phyloP scores from a whole-genome alignment of 208 protist species.

The Endotrypanum monterogeii region DNA sequence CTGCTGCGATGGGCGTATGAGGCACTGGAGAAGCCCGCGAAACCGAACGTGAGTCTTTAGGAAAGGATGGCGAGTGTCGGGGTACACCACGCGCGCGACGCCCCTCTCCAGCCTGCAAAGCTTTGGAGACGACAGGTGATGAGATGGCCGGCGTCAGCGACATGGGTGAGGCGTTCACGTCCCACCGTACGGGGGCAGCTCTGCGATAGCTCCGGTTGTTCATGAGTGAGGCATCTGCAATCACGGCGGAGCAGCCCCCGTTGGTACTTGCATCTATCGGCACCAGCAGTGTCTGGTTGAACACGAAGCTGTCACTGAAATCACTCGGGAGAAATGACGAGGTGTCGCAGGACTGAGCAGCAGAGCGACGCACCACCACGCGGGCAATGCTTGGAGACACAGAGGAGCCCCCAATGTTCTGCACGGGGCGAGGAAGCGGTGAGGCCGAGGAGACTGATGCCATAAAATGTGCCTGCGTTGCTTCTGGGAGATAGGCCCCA shows the following conservation, averaged over 20 bases:
- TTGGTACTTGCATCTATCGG: conserved; percentile 21
- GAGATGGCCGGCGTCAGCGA: conserved; percentile 9
- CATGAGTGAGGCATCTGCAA: conserved; percentile 14
- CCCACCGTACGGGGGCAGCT: conserved; percentile 15
- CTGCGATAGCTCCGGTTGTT: conserved; percentile 19
- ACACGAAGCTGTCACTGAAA: conserved; percentile 31
- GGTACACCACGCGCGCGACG: conserved; percentile 11
- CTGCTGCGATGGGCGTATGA: conserved; percentile 12
- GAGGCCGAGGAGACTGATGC: conserved; percentile 4
- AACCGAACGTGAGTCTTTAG: not conserved
- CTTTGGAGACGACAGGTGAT: conserved; percentile 7
- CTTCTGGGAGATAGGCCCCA: conserved; percentile 2
- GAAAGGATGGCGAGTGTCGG: conserved; percentile 5
- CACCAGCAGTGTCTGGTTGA: conserved; percentile 47
- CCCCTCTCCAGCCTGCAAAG: conserved; percentile 1
- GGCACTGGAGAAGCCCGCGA: conserved; percentile 26
- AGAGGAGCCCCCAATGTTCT: conserved; percentile 1
- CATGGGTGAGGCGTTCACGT: conserved; percentile 11
- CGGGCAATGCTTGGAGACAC: conserved; percentile 28
- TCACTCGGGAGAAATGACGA: conserved; percentile 2
- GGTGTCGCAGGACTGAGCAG: conserved; percentile 18
- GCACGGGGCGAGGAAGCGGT: conserved; percentile 1
- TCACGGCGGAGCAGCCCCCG: not conserved
- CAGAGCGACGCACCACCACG: conserved; percentile 28
- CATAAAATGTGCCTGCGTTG: not conserved